Evolutionary conservation across 75 land plant genomes (phyloP).

Genomic region (Larix kaempferi): DNA sequence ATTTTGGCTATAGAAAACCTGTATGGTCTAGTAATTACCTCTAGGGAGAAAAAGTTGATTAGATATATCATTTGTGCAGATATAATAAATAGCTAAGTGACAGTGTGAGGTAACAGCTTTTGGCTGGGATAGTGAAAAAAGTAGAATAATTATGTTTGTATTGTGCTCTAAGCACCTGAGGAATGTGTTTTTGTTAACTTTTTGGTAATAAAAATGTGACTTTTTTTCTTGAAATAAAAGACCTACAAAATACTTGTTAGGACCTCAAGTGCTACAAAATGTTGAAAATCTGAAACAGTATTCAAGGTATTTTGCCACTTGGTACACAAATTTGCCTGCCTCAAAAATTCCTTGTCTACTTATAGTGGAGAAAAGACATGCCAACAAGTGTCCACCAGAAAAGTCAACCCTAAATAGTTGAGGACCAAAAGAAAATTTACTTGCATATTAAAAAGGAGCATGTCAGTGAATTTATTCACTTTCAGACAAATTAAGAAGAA

Average conservation of each 20-base stretch:
- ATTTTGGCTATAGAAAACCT: too few relatives aligned
- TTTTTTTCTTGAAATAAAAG: background rate
- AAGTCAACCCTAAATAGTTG: background rate
- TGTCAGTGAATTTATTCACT: background rate
- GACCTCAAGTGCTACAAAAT: conserved; percentile 1
- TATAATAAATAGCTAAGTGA: too few relatives aligned
- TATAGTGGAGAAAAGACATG: background rate
- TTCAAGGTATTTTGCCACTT: background rate
- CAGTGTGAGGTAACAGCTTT: too few relatives aligned
- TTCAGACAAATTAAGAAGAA: background rate
- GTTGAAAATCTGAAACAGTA: background rate
- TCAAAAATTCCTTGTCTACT: background rate
- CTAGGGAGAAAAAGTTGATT: too few relatives aligned
- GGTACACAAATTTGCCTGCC: background rate
- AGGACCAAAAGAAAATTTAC: background rate
- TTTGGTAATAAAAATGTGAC: background rate
- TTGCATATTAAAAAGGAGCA: background rate
- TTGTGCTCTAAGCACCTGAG: background rate
- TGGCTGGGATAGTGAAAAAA: too few relatives aligned
- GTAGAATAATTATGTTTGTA: too few relatives aligned
- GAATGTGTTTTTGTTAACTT: background rate
- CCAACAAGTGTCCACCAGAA: background rate
- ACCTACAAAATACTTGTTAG: background rate
- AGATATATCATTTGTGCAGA: too few relatives aligned
- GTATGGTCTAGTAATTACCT: too few relatives aligned